Evolutionary conservation across 2,329 filamentous ascomycete species (phyloP).

Genomic region (Dactylellina cionopaga): DNA sequence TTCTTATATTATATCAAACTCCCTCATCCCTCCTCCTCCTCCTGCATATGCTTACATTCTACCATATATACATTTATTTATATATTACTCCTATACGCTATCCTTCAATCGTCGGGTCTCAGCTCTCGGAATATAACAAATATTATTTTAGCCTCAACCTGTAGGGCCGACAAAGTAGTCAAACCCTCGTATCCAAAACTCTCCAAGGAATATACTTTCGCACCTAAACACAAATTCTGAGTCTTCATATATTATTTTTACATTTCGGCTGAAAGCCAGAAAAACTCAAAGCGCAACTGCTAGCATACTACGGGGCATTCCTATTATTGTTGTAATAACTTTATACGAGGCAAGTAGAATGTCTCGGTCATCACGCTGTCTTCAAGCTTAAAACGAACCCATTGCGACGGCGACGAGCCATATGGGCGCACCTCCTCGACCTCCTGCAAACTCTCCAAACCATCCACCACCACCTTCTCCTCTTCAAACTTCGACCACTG

Average conservation of each 20-base stretch:
- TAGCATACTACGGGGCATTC: neutral
- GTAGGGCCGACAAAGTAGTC: too few species aligned
- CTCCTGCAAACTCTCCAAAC: slow-evolving; percentile 46
- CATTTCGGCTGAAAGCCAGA: slow-evolving; percentile 24
- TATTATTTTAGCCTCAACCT: too few species aligned
- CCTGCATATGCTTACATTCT: neutral
- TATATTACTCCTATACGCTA: too few species aligned
- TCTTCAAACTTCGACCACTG: slow-evolving; percentile 18
- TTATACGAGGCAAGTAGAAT: too few species aligned
- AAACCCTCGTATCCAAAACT: slow-evolving; percentile 15
- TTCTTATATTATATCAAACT: slow-evolving; percentile 26
- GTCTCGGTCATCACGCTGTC: slow-evolving; percentile 51
- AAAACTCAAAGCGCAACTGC: neutral
- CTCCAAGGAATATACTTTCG: slow-evolving; percentile 23
- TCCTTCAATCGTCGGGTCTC: too few species aligned
- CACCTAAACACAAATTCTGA: too few species aligned
- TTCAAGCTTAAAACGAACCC: slow-evolving; percentile 53
- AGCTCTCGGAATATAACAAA: neutral
- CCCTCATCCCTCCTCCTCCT: slow-evolving; percentile 24
- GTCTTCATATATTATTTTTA: too few species aligned
- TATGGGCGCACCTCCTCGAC: slow-evolving; percentile 46
- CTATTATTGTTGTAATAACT: too few species aligned
- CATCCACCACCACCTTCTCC: too few species aligned
- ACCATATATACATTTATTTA: slow-evolving; percentile 4
- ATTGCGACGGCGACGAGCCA: slow-evolving; percentile 52